A percentile compares a stretch with the other conserved stretches of the same genome.
Evolutionary conservation across 177 flowering plant species (phyloP).

Genomic region (Telopea speciosissima): DNA sequence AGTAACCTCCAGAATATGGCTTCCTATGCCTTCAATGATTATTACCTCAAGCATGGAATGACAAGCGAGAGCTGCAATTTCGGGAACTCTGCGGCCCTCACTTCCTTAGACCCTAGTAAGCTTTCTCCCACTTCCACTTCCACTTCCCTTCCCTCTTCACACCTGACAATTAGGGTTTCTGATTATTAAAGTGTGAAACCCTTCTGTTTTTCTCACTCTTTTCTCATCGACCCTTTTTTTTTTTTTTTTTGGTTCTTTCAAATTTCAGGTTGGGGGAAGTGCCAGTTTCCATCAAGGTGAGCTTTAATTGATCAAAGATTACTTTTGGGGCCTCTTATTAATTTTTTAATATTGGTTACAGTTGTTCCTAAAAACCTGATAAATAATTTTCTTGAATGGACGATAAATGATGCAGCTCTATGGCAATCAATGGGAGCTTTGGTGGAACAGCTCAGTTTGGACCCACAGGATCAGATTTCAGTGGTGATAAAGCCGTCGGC

Average conservation of each 20-base stretch:
- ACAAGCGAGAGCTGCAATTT: constrained; percentile 59
- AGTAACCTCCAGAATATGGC: constrained; percentile 51
- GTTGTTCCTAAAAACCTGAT: too few species aligned
- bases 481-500: constrained; percentile 8
- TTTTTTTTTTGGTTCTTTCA: not conserved
- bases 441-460: constrained; percentile 13
- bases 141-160: not conserved
- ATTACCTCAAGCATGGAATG: constrained; percentile 46
- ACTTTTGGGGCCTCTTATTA: too few species aligned
- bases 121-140: not conserved
- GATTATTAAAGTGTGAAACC: not conserved
- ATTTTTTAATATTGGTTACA: too few species aligned
- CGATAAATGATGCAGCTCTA: constrained; percentile 25
- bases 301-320: not conserved
- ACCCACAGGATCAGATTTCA: constrained; percentile 18
- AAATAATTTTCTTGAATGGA: not conserved
- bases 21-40: constrained; percentile 84
- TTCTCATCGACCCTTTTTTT: too few species aligned
- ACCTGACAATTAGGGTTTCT: constrained; percentile 1
- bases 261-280: constrained; percentile 54
- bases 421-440: constrained; percentile 26
- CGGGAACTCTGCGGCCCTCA: constrained; percentile 55
- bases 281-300: constrained; percentile 69
- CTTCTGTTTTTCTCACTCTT: not conserved
- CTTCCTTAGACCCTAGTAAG: constrained; percentile 75